Base-by-base conservation (phyloP, 305 asterid species). In the Solanum chacoense region DNA sequence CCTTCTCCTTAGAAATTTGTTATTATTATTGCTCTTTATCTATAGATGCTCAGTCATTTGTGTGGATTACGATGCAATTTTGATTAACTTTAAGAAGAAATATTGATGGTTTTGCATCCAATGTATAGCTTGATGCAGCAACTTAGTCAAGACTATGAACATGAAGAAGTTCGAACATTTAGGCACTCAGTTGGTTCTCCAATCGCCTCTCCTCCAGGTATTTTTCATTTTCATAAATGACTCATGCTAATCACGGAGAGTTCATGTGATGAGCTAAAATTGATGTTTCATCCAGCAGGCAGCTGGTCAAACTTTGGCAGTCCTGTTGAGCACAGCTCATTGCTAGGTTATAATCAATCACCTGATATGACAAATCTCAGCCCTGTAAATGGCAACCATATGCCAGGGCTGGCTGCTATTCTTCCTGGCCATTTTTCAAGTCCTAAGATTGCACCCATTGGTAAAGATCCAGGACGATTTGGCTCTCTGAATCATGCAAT, bases 151-250 rank as follows among this genome's bases (percentile, higher is more conserved):
- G 99, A 98, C 72, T 94, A 91, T 89, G 99, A 97, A 84, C 95
- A 84, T 84, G 99, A 96, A 32, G 99, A 95, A 63, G 89, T 91
- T 91, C 96, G 96, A 85, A 87, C 90, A 69, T 88, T 95, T 87
- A 91, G 86, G 36, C 96, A 93, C 90, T 96, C 93, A 90, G 95
- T 94, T 88, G 97, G 98, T 89, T 96, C 98, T 8, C 98, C 99
- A 34, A 65, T 96, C 22, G 95, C 92, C 91, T 98, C 99, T 91
- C 99, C 99, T 77, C 98, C 99, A 90, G 98, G 98, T 92, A 92
- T 84, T 91, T 91, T 88, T 83, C 75, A 87, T 50, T 87, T 86
- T 74, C 31, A 22, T 74, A 83, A 83, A 29, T 74, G 89, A n/a
- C 85, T 36, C 35, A 9, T 74, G 50, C 36, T 87, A 55, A 22